Evolutionary conservation across 768 basidiomycete genomes (phyloP).

Genomic region (Boletus bicolor): DNA sequence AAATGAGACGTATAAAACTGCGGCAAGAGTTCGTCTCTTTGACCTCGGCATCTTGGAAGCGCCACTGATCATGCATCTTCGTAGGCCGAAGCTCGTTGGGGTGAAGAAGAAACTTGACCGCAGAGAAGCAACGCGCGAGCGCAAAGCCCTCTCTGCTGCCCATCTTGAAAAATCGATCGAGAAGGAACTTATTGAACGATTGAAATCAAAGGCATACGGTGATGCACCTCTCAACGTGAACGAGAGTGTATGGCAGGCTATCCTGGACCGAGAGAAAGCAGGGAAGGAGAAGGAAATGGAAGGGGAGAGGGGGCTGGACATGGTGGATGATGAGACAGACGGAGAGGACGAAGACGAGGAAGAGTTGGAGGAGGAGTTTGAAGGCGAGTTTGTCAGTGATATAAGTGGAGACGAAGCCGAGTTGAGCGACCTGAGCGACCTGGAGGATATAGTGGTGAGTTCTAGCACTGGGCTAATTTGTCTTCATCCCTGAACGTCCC

Average conservation of each 20-base stretch:
- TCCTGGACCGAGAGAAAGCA: conserved; percentile 77
- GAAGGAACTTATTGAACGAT: conserved; percentile 91
- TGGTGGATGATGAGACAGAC: conserved; percentile 55
- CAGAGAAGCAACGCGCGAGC: conserved; percentile 87
- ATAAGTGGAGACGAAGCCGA: conserved; percentile 47
- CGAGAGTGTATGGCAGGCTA: conserved; percentile 91
- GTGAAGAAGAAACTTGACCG: conserved; percentile 97
- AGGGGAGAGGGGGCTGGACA: conserved; percentile 37
- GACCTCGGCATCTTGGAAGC: background rate
- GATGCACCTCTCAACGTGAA: conserved; percentile 98
- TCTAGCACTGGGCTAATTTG: background rate
- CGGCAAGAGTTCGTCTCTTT: conserved; percentile 68
- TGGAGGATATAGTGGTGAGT: conserved; percentile 68
- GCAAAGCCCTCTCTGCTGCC: conserved; percentile 94
- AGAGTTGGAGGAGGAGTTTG: conserved; percentile 50
- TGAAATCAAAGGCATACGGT: conserved; percentile 96
- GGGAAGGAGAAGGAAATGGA: conserved; percentile 44
- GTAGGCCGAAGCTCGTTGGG: conserved; percentile 87
- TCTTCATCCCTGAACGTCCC: conserved; percentile 19
- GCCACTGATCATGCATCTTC: background rate
- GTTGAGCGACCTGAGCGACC: conserved; percentile 44
- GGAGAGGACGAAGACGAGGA: conserved; percentile 45
- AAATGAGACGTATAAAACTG: conserved; percentile 89
- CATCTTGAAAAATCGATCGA: conserved; percentile 94
- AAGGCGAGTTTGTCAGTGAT: conserved; percentile 58